Evolutionary conservation across 495 filamentous ascomycete genomes (phyloP).

Genomic region (Melanomma pulvis-pyrius): DNA sequence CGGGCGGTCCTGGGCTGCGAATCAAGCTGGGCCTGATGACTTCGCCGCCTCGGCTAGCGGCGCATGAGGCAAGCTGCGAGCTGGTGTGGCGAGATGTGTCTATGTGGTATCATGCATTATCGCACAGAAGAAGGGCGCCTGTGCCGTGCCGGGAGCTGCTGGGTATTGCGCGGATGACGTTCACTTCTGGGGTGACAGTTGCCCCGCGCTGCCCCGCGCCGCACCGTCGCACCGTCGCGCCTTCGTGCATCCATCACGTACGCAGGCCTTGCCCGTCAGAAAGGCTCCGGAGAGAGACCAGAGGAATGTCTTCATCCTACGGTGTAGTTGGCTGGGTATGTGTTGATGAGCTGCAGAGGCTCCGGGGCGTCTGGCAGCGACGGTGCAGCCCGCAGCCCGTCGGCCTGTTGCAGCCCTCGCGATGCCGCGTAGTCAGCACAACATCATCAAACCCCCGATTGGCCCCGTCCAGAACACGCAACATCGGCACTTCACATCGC

Average conservation of each 20-base stretch:
- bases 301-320: no score
- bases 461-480: not conserved
- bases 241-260: no score
- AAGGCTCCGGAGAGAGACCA: no score
- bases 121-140: no score
- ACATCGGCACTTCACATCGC: constrained; percentile 3
- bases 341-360: not conserved
- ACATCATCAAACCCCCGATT: constrained; percentile 9
- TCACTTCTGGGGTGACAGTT: not conserved
- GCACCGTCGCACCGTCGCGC: no score
- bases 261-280: no score
- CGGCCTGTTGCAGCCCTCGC: not conserved
- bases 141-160: no score
- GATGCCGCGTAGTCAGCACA: constrained; percentile 3
- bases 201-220: not conserved
- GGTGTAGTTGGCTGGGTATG: no score
- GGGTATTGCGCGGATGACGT: not conserved
- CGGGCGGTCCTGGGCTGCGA: not conserved
- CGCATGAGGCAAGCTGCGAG: not conserved
- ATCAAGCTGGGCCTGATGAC: constrained; percentile 16
- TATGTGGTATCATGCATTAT: no score
- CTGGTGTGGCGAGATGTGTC: no score
- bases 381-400: not conserved
- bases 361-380: not conserved
- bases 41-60: constrained; percentile 8